Evolutionary conservation across 805 yeast species (phyloP).

Genomic region (Kodamaea kaohsiungensis): DNA sequence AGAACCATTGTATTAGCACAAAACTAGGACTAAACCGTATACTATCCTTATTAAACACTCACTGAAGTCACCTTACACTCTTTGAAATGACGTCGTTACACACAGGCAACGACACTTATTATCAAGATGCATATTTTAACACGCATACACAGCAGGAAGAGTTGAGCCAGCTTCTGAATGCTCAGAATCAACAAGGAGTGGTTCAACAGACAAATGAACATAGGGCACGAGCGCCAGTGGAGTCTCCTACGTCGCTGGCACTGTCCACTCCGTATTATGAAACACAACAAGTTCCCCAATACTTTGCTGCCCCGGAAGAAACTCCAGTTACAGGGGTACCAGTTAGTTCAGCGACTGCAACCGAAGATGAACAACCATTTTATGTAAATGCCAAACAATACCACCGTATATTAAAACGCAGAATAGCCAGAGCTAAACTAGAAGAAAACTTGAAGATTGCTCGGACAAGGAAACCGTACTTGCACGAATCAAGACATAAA

Average conservation of each 20-base stretch:
- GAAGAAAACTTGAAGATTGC: conserved; percentile 88
- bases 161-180: not conserved
- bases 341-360: conserved; percentile 15
- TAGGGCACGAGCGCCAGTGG: conserved; percentile 10
- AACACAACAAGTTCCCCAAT: conserved; percentile 17
- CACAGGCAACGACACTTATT: conserved; percentile 15
- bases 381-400: conserved; percentile 98
- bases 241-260: conserved; percentile 12
- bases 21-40: not conserved
- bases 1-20: not conserved
- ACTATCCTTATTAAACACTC: not conserved
- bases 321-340: conserved; percentile 14
- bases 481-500: conserved; percentile 96
- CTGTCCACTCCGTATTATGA: conserved; percentile 27
- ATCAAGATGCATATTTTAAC: conserved; percentile 9
- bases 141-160: conserved; percentile 8
- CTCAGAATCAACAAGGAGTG: not conserved
- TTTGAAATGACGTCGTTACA: conserved; percentile 21
- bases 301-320: conserved; percentile 13
- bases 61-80: not conserved
- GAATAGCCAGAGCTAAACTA: conserved; percentile 89
- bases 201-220: not conserved
- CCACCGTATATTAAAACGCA: conserved; percentile 87
- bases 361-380: conserved; percentile 76
- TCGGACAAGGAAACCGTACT: conserved; percentile 87